These are phyloP conservation scores for Alternaria viburni DNA, from an alignment of 2,329 filamentous ascomycete species.

Conservation along the genomic window DNA sequence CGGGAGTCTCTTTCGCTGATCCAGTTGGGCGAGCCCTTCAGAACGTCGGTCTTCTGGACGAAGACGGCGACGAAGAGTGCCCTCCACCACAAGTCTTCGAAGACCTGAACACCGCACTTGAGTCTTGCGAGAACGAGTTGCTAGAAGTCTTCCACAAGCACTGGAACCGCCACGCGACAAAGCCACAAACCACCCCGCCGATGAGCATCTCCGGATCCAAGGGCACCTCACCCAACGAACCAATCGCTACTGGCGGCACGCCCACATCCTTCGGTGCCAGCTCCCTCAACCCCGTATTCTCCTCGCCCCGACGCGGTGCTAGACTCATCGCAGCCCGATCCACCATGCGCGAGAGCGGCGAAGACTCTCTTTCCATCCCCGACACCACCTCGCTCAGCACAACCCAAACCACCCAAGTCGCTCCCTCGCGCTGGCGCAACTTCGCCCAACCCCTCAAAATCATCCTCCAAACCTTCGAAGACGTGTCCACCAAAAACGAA, in stretches of 20 bases:
- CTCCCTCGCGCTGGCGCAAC: conserved; percentile 72
- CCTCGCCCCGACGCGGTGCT: conserved; percentile 80
- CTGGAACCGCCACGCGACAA: conserved; percentile 35
- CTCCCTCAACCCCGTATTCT: conserved; percentile 62
- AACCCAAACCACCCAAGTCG: conserved; percentile 5
- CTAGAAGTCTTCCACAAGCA: conserved; percentile 67
- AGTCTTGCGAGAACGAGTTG: conserved; percentile 93
- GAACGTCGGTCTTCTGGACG: conserved; percentile 81
- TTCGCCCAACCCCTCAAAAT: conserved; percentile 91
- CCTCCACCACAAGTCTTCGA: conserved; percentile 71
- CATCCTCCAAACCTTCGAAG: conserved; percentile 94
- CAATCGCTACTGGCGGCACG: conserved; percentile 26
- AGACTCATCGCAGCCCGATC: conserved; percentile 79
- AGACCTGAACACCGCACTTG: conserved; percentile 89
- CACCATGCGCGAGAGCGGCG: conserved; percentile 66
- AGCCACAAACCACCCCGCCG: conserved; percentile 50
- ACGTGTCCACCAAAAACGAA: conserved; percentile 82
- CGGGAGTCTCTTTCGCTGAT: conserved; percentile 77
- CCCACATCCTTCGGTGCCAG: conserved; percentile 35
- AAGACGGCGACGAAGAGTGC: conserved; percentile 67
- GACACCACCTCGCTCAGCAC: conserved; percentile 16
- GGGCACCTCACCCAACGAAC: conserved; percentile 12
- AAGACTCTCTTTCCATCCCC: conserved; percentile 19
- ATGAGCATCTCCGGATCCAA: conserved; percentile 38
- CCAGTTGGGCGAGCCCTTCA: conserved; percentile 79